Conservation (phyloP, 176 grass and related monocot species). For the Oryza glaberrima region DNA sequence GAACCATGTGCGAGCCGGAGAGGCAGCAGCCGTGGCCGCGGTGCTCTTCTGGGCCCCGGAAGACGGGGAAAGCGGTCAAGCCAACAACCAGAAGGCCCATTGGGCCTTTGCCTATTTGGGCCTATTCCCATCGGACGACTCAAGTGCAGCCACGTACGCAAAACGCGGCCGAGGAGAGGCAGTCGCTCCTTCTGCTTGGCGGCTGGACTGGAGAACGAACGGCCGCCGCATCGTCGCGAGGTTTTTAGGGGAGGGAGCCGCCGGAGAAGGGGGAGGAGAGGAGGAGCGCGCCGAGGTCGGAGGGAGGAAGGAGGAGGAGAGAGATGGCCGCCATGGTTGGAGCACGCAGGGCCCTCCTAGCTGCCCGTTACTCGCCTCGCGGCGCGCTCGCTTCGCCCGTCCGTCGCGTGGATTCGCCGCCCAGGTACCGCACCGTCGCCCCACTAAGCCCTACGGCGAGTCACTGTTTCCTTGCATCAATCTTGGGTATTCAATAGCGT, state of each 20-base stretch:
- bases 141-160: background rate
- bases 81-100: background rate
- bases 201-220: background rate
- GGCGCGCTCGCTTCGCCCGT: constrained; percentile 12
- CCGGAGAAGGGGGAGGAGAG: constrained; percentile 53
- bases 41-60: background rate
- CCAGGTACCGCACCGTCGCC: constrained; percentile 20
- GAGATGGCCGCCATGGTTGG: constrained; percentile 57
- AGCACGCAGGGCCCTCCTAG: constrained; percentile 53
- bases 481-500: background rate
- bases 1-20: constrained; percentile 13
- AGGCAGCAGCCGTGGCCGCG: background rate
- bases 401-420: constrained; percentile 25
- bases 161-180: background rate
- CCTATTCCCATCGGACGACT: background rate
- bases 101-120: background rate
- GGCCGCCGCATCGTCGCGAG: constrained; percentile 15
- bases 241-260: constrained; percentile 32
- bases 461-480: background rate
- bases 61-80: background rate
- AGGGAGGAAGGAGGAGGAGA: background rate
- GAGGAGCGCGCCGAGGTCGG: constrained; percentile 24
- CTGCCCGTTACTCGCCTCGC: constrained; percentile 46
- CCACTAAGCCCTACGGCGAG: background rate
- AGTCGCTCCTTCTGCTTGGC: background rate